These are phyloP conservation scores for Loxodes magnus DNA, from an alignment of 73 alveolate species.

Conservation along the genomic window DNA sequence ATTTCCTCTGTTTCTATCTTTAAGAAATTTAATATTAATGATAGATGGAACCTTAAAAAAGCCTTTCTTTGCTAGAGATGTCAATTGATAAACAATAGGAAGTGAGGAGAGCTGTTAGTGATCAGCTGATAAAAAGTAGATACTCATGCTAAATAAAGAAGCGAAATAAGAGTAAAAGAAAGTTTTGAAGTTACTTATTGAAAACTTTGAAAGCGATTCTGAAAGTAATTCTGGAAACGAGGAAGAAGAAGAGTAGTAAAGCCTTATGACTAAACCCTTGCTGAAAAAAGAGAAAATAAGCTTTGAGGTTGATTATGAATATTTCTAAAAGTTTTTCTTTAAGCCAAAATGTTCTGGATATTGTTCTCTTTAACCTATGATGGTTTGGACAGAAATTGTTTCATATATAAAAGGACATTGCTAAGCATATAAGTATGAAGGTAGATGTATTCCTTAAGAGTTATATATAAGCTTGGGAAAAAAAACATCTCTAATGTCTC, in stretches of 20 bases:
- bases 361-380: background rate
- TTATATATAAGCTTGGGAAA: background rate
- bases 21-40: slow-evolving; percentile 51
- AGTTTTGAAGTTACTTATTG: background rate
- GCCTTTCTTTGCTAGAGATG: slow-evolving; percentile 70
- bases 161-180: background rate
- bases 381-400: slow-evolving; percentile 65
- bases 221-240: slow-evolving; percentile 12
- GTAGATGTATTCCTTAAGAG: background rate
- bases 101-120: slow-evolving; percentile 39
- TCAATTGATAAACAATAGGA: slow-evolving; percentile 40
- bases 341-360: background rate
- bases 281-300: background rate
- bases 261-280: background rate
- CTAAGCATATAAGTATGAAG: background rate
- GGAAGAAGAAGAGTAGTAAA: slow-evolving; percentile 1
- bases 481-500: slow-evolving; percentile 19
- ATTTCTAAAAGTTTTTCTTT: slow-evolving; percentile 9
- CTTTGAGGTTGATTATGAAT: slow-evolving; percentile 19
- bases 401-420: slow-evolving; percentile 55
- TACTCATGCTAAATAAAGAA: background rate
- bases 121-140: slow-evolving; percentile 34
- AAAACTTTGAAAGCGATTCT: background rate
- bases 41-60: slow-evolving; percentile 46
- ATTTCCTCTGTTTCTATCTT: slow-evolving; percentile 60